Evolutionary conservation across 345 rosid species (phyloP).

Genomic region (Pistacia vera): DNA sequence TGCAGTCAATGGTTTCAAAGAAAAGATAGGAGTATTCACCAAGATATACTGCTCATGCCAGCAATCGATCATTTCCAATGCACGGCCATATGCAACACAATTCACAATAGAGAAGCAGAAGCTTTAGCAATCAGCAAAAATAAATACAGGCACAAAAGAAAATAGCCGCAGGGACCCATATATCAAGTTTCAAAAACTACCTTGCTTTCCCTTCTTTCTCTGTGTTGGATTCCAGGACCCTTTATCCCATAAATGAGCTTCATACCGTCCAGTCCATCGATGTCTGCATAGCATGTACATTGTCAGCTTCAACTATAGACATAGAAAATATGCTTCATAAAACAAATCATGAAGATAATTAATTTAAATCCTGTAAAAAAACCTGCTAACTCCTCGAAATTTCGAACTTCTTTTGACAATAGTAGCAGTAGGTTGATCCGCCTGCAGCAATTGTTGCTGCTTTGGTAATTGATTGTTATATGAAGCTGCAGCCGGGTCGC

Average conservation of each 20-base stretch:
- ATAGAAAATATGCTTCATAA: neutral
- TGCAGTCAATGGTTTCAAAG: neutral
- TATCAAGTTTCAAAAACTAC: neutral
- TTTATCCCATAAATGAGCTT: slow-evolving; percentile 56
- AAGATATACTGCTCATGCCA: slow-evolving; percentile 38
- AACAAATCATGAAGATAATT: neutral
- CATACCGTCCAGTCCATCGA: slow-evolving; percentile 48
- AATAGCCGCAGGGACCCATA: neutral
- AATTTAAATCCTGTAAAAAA: neutral
- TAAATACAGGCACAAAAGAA: neutral
- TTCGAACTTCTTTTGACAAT: slow-evolving; percentile 46
- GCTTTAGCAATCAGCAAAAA: neutral
- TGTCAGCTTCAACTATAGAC: neutral
- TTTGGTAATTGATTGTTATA: slow-evolving; percentile 13
- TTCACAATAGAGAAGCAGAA: slow-evolving; percentile 4
- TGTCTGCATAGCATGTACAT: slow-evolving; percentile 22
- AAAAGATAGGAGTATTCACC: slow-evolving; percentile 22
- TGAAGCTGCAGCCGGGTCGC: slow-evolving; percentile 23
- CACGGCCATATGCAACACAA: slow-evolving; percentile 3
- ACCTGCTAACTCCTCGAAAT: slow-evolving; percentile 52
- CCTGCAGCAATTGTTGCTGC: neutral
- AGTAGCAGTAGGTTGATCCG: slow-evolving; percentile 22
- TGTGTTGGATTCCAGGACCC: slow-evolving; percentile 49
- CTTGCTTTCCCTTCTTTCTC: slow-evolving; percentile 51
- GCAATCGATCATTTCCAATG: neutral